Evolutionary conservation across 176 grass and related monocot genomes (phyloP).

Genomic region (Eleusine coracana): DNA sequence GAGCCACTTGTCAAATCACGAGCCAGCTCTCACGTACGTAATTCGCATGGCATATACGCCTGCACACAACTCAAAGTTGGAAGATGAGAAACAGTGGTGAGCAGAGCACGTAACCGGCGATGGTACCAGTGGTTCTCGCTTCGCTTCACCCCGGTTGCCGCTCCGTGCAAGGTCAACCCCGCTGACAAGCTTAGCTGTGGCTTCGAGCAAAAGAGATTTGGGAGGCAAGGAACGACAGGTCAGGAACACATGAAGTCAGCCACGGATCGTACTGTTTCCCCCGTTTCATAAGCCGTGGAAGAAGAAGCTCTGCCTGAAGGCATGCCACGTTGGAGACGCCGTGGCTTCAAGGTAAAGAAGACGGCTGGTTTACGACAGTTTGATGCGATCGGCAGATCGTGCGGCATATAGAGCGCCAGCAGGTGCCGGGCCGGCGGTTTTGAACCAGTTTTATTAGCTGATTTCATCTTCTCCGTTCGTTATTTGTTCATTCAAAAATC

Average conservation of each 20-base stretch:
- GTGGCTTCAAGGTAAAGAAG: conserved; percentile 41
- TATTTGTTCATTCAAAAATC: too few relatives aligned
- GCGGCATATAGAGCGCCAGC: not conserved
- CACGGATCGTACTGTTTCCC: conserved; percentile 13
- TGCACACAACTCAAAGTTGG: not conserved
- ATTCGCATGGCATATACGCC: not conserved
- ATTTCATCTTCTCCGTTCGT: too few relatives aligned
- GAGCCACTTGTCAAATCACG: conserved; percentile 28
- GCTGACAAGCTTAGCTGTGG: not conserved
- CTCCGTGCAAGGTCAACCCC: conserved; percentile 28
- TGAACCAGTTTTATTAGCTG: not conserved
- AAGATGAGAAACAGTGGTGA: not conserved
- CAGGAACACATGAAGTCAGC: conserved; percentile 43
- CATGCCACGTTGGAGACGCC: conserved; percentile 14
- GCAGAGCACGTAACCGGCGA: conserved; percentile 20
- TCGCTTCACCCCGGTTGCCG: not conserved
- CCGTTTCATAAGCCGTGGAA: not conserved
- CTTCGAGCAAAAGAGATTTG: conserved; percentile 21
- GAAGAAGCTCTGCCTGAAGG: not conserved
- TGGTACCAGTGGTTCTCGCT: not conserved
- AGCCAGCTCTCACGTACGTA: not conserved
- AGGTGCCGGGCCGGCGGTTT: conserved; percentile 20
- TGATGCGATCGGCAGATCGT: conserved; percentile 23
- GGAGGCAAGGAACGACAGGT: conserved; percentile 39
- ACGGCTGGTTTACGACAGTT: conserved; percentile 26